Conservation (phyloP, 1,284 basidiomycete species). For the Cryptococcus sp. region DNA sequence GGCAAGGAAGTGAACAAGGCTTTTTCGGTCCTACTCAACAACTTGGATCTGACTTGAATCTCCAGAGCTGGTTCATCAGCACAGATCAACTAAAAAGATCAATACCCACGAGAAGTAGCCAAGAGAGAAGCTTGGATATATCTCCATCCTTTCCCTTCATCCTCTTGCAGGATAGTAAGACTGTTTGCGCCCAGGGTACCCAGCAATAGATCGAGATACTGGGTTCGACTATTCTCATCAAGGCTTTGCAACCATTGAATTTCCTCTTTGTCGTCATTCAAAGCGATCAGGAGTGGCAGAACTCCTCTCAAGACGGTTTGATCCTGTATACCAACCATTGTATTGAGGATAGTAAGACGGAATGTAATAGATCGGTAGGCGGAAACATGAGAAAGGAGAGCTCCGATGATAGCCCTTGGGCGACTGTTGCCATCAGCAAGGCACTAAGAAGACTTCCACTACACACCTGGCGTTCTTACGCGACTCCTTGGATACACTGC, state of each 20-base stretch:
- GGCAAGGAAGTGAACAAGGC: constrained; percentile 32
- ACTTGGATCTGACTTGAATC: constrained; percentile 14
- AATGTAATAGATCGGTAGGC: constrained; percentile 56
- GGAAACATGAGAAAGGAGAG: constrained; percentile 73
- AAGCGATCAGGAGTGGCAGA: constrained; percentile 57
- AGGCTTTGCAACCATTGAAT: not conserved
- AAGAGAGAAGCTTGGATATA: constrained; percentile 16
- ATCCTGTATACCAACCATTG: constrained; percentile 61
- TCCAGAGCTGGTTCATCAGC: not conserved
- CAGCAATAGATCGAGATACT: constrained; percentile 19
- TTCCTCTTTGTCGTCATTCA: constrained; percentile 8
- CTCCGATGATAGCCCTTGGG: constrained; percentile 71
- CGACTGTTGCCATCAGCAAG: constrained; percentile 53
- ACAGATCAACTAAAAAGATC: not conserved
- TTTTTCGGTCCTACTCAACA: constrained; percentile 25
- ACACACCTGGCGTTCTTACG: constrained; percentile 64
- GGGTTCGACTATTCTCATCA: not conserved
- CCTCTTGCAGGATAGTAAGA: constrained; percentile 16
- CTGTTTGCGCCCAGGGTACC: constrained; percentile 15
- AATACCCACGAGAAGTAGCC: not conserved
- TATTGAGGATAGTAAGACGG: constrained; percentile 59
- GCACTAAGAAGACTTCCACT: not conserved
- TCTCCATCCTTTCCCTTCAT: constrained; percentile 19
- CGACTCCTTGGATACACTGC: constrained; percentile 47
- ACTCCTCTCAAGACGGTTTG: constrained; percentile 58